Base-by-base conservation (phyloP, 2,329 filamentous ascomycete species). In the Dactylonectria estremocensis region DNA sequence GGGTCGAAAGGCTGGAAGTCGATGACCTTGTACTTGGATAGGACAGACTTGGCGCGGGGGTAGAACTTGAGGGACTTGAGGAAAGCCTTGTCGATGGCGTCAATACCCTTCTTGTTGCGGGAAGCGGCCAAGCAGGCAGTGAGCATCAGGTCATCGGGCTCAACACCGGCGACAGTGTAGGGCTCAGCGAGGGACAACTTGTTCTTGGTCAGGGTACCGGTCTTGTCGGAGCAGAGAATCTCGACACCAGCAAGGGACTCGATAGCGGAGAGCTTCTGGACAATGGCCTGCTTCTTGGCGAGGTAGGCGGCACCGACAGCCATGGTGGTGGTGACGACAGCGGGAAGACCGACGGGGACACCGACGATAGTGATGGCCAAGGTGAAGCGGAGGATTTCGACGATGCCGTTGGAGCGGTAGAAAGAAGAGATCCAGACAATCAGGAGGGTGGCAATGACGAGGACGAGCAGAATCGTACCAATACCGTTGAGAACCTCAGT, bases 221-320 rank as follows among this genome's bases (percentile, higher is more conserved):
- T 97, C 89, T 97, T 97, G 89, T 97, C 94, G 60, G 94, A 95
- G 88, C 94, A 97, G 64, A 97, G 92, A 81, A 97, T 96, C 84
- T 97, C 93, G 70, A 97, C 95, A 86, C 94, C 94, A 79, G 94
- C 94, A 72, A 97, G 88, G 28, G 94, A 97, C 86, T 97, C 94
- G 70, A 97, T 97, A 72, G 94, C 94, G 37, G 92, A 94, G 60
- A 97, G 90, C 87, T 95, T 97, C 86, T 97, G 94, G 73, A 97
- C 94, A 74, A 97, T 97, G 61, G 94, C 95, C 86, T 95, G 91
- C 88, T 95, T 95, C 88, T 95, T 95, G 77, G 94, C 94, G 67
- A 97, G 90, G 83, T 96, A 96, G 71, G 94, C 93, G 72, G 94
- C 94, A 85, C 94, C 94, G 80, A 97, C 94, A 80, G 94, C 94